Base-by-base conservation (phyloP, 1,139 yeast genomes). In the Yamadazyma sp. region DNA sequence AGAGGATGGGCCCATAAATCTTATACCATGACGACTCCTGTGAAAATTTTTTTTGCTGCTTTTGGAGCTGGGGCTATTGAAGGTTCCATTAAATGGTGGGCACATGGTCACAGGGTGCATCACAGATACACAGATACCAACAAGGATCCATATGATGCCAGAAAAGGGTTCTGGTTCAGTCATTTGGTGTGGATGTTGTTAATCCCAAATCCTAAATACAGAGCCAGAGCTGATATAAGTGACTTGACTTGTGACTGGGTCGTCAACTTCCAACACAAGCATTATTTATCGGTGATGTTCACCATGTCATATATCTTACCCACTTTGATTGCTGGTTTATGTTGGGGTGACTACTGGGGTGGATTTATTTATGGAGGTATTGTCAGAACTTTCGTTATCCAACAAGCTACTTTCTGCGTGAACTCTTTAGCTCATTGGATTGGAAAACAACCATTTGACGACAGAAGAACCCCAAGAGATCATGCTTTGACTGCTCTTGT, bases 31-130 rank as follows among this genome's bases (percentile, higher is more conserved):
- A 71, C 74, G 37, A 58, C 72, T 53, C 92, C 95, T 6, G 76
- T 88, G 34, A 76, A 85, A 50, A 49, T 87, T 33, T 75, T 85
- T 53, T 83, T 76, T 54, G 95, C 96, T 31, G 68, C 88, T 33
- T 85, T 86, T 50, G 98, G 98, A 42, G 94, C 96, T 32, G 95
- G 96, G 40, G 87, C 97, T 41, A 89, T 88, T 42, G 95, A 92
- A 68, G 98, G 98, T 50, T 89, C 97, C 35, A 84, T 90, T 63
- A 89, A 92, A 69, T 94, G 98, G 98, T 92, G 98, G 98, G 82
- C 94, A 39, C 96, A 92, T 62, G 85, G 94, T 40, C 98, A 92
- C 72, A 82, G 98, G 73, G 80, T 94, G 48, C 98, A 92, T 70
- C 98, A 92, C 73, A 80, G 98, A 67, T 92, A 85, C 73, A 92